Evolutionary conservation across 1,139 yeast species (phyloP), one percentile per base, ranked within the genome.

Genomic region (Candida buenavistaensis): DNA sequence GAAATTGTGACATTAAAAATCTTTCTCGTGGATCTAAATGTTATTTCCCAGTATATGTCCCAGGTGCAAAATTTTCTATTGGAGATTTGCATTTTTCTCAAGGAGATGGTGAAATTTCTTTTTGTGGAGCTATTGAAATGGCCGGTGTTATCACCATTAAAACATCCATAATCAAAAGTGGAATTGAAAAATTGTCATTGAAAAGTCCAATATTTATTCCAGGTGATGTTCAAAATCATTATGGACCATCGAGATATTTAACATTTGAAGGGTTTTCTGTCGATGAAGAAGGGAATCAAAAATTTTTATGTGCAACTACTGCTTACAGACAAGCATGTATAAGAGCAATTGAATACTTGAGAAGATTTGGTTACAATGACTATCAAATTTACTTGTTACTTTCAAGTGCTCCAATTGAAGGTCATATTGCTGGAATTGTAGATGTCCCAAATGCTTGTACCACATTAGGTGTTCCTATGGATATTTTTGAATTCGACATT

Each of bases 91-190:
- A 72, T 47, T 72, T 72, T 47, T 63, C 72, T 11, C 77, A 71
- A 48, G 78, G 77, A 12, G 77, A 71, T 42, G 78, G 78, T 7
- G 78, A 72, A 43, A 69, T 71, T 27, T 65, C 75, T 3, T 72
- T 72, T 46, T 72, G 78, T 47, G 78, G 78, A 12, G 78, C 75
- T 11, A 70, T 72, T 46, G 78, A 72, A 47, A 72, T 71, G 77
- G 62, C 74, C 6, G 77, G 78, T 3, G 55, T 59, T 23, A 62
- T 72, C 35, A 69, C 76, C 3, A 45, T 72, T 39, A 56, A 65
- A 38, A 57, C 64, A 25, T 46, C 59, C 2, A 51, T 72, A 24
- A 59, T 72, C 41, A 68, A 68, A 40, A 52, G 55, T 32, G 78
- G 78, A 2, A 57, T 72, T 48, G 47, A 53, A 33, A 54, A 58